A percentile compares a stretch with the other conserved stretches of the same genome.
phyloP scores from a whole-genome alignment of 148 eudicot genomes.

The Persicaria tinctoria region DNA sequence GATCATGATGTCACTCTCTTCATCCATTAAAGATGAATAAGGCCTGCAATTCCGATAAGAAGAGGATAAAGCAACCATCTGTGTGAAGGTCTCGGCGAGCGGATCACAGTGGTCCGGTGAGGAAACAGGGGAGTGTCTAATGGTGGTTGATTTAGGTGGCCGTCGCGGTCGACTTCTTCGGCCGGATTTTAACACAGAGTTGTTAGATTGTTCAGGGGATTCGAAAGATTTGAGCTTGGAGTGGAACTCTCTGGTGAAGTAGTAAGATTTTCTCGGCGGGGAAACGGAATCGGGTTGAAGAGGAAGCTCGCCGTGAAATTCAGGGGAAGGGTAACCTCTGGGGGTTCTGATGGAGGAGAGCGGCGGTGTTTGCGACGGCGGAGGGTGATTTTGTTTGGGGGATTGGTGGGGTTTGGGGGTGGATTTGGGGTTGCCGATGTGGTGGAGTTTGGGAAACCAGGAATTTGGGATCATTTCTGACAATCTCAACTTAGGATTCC shows the following conservation, averaged over 20 bases:
- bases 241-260: conserved; percentile 45
- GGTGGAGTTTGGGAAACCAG: neutral
- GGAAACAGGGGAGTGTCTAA: neutral
- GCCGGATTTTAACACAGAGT: neutral
- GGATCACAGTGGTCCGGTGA: neutral
- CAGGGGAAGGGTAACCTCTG: neutral
- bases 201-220: neutral
- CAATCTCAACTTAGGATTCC: neutral
- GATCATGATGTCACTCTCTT: neutral
- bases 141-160: neutral
- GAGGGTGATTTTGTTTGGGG: neutral
- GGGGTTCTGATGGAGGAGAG: no score
- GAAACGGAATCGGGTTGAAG: neutral
- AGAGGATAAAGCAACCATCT: no score
- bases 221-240: neutral
- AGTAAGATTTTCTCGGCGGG: conserved; percentile 42
- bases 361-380: neutral
- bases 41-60: neutral
- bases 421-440: neutral
- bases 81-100: neutral
- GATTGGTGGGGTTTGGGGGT: neutral
- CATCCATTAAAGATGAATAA: neutral
- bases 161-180: neutral
- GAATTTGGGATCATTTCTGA: neutral
- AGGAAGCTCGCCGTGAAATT: neutral